Evolutionary conservation across 495 filamentous ascomycete species (phyloP).

Genomic region (Annulohypoxylon maeteangense): DNA sequence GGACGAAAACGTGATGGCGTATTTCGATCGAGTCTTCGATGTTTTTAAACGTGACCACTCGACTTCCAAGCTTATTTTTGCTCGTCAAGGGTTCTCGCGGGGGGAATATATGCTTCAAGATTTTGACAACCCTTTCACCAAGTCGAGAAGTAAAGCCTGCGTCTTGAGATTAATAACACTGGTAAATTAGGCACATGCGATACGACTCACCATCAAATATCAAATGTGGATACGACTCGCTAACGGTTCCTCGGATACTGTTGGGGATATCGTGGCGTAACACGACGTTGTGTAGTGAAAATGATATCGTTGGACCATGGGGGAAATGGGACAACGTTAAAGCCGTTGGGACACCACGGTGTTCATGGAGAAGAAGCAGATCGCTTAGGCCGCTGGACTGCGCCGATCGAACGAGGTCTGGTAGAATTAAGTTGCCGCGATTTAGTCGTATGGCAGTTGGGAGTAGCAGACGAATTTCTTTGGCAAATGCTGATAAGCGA

Average conservation of each 20-base stretch:
- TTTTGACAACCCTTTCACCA: constrained; percentile 86
- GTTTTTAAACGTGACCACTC: constrained; percentile 94
- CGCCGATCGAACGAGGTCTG: constrained; percentile 83
- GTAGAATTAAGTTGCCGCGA: constrained; percentile 87
- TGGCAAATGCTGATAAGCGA: constrained; percentile 87
- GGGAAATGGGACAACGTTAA: constrained; percentile 88
- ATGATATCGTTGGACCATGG: constrained; percentile 91
- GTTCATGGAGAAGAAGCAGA: constrained; percentile 89
- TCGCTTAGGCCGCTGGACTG: constrained; percentile 82
- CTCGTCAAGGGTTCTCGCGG: constrained; percentile 77
- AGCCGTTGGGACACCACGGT: constrained; percentile 87
- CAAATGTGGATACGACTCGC: constrained; percentile 92
- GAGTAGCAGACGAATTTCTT: constrained; percentile 91
- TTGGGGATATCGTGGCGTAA: constrained; percentile 94
- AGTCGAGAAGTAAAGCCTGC: constrained; percentile 79
- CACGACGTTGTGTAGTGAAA: constrained; percentile 94
- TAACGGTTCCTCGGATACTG: constrained; percentile 86
- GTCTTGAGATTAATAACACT: constrained; percentile 15
- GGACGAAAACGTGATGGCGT: constrained; percentile 61
- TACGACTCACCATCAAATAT: constrained; percentile 77
- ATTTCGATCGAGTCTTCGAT: constrained; percentile 91
- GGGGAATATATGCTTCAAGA: constrained; percentile 94
- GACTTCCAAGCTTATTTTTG: constrained; percentile 78
- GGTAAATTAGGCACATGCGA: neutral
- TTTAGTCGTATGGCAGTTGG: constrained; percentile 92